Conservation (phyloP, 192 early-diverging fungal genomes). For the Backusella circina region DNA sequence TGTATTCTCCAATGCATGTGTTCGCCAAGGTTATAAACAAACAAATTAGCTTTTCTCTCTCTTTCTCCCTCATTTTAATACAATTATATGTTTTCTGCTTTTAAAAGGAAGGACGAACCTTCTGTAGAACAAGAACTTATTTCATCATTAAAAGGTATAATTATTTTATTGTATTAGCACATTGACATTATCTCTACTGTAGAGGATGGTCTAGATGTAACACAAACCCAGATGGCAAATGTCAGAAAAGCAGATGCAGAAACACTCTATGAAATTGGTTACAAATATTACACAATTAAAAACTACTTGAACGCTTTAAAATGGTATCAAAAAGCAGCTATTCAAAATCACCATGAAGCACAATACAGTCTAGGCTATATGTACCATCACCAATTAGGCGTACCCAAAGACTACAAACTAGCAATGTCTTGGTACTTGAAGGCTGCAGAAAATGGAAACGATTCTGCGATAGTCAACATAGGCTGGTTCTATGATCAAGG, state of each 20-base stretch:
- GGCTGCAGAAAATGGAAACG: constrained; percentile 50
- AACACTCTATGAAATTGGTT: neutral
- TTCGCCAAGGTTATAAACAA: too few species aligned
- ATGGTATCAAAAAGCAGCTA: constrained; percentile 45
- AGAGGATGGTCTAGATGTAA: neutral
- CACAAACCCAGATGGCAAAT: neutral
- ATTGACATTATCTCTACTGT: neutral
- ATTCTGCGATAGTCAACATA: constrained; percentile 55
- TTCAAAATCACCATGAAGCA: constrained; percentile 48
- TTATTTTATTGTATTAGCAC: neutral
- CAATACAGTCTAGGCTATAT: constrained; percentile 55
- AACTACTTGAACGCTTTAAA: constrained; percentile 42
- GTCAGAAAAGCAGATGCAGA: neutral
- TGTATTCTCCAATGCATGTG: too few species aligned
- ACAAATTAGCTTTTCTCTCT: neutral
- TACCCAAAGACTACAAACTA: constrained; percentile 39
- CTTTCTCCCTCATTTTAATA: neutral
- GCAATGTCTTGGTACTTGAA: constrained; percentile 55
- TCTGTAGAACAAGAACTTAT: neutral
- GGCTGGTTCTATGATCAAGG: constrained; percentile 82
- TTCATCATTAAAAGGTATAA: neutral
- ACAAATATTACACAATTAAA: constrained; percentile 33
- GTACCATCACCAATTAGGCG: constrained; percentile 56
- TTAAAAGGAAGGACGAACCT: neutral
- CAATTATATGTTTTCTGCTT: too few species aligned